Base-by-base conservation (phyloP, 768 basidiomycete species). In the Hirschioporus abietinus region DNA sequence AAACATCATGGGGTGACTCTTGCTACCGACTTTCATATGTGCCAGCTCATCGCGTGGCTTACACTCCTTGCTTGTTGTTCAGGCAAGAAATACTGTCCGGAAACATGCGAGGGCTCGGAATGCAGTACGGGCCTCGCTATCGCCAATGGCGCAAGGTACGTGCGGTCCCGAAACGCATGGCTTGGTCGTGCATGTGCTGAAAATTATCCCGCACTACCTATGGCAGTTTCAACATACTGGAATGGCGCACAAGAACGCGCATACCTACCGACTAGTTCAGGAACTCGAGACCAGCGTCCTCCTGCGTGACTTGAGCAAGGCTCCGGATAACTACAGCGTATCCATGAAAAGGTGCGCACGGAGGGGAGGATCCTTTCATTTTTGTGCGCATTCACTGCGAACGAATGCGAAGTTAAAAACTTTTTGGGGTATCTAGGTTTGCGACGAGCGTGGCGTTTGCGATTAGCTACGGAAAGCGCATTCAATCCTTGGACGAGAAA, bases 21-120 rank as follows among this genome's bases (percentile, higher is more conserved):
- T 23, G 15, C 25, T 5, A 5, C 65, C 12, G 20, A 52, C 20
- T 52, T n/a, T n/a, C n/a, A n/a, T n/a, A n/a, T n/a, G n/a, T 15
- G 12, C 12, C 12, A 10, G 4, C 20, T 52, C 20, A 15, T 15
- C 20, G 12, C 12, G 5, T 52, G 15, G 1, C 20, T 12, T 3
- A 52, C 42, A 5, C 42, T 30, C 30, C 30, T 8, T 30, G 6
- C 4, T 65, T 6, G 63, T 60, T 17, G 7, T 35, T 15, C 60
- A 82, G 79, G 23, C 81, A 77, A 17, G 82, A 83, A 69, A 81
- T 84, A 58, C 72, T 84, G 7, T 83, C 82, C 0, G 76, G 80
- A 42, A 81, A 82, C 63, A 77, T 73, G 68, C 79, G 83, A 18
- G 82, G 82, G 0, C 73, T 84, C 18, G 78, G 84, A 78, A 75